Base-by-base conservation (phyloP, 257 asterid genomes). In the Capsicum baccatum region DNA sequence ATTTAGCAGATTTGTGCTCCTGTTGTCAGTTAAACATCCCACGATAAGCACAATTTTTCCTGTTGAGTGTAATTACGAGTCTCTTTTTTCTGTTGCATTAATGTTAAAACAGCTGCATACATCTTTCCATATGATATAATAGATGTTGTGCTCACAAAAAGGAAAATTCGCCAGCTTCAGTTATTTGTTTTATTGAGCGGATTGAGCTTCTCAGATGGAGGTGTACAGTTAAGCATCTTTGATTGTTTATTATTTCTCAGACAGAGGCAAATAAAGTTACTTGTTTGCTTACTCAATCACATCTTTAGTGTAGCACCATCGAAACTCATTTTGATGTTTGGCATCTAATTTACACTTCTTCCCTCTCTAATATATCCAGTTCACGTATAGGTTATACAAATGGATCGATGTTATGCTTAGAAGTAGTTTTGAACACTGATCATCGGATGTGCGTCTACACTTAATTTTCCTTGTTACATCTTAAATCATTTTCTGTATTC, bases 1-100 rank as follows among this genome's bases (percentile, higher is more conserved):
- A 54, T 78, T 54, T 54, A 52, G 15, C 64, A 54, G 66, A 15
- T 78, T 1, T 54, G 5, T 78, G 5, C 14, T 6, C 10, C 64
- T 54, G 26, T 33, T 52, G 15, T 8, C 47, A 52, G 81, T 52
- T 55, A 54, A 33, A 14, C 33, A 26, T 78, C 16, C 78, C 52
- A 69, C 42, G 54, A 69, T 39, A 39, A 69, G 33, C 64, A 54
- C 81, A 21, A 76, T 6, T 78, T 78, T 10, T 78, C 64, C 66
- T 14, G 82, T 54, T 33, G 50, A 76, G 81, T 5, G 9, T 48
- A 14, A 52, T 76, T 54, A 54, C 82, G 14, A 1, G 33, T 78
- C 16, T 78, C 64, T 16, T 2, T 78, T 74, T 74, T 44, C 82
- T 55, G 66, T 52, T 78, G 82, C n/a, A 7, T 78, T 54, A 78